Evolutionary conservation across 305 asterid species (phyloP).

Genomic region (Solanum hybrid): DNA sequence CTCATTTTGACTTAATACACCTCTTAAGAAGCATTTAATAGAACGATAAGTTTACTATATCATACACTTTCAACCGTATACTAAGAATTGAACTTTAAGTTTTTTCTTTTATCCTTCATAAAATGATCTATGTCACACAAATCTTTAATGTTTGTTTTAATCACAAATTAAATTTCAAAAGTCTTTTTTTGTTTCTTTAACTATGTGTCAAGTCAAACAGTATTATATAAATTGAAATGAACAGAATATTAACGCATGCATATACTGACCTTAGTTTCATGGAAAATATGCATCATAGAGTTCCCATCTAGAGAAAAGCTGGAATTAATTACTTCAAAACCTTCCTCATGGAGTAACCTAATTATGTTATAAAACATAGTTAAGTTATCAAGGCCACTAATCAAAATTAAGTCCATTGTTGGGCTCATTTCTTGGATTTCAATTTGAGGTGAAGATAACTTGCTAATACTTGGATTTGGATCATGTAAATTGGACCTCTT

Average conservation of each 20-base stretch:
- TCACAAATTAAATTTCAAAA: background rate
- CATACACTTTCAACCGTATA: background rate
- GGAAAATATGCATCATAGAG: slow-evolving; percentile 28
- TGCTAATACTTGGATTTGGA: background rate
- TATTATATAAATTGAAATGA: background rate
- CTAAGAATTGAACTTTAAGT: background rate
- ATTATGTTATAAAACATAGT: slow-evolving; percentile 26
- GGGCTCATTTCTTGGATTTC: slow-evolving; percentile 47
- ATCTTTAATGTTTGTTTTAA: background rate
- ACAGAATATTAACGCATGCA: background rate
- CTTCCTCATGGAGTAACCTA: slow-evolving; percentile 19
- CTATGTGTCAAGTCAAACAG: background rate
- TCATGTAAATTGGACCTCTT: slow-evolving; percentile 10
- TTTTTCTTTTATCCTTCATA: background rate
- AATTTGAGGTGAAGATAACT: background rate
- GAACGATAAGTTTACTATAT: too few species aligned
- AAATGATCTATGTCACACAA: background rate
- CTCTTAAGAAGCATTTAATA: background rate
- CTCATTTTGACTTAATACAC: background rate
- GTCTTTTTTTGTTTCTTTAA: background rate
- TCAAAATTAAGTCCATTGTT: slow-evolving; percentile 20
- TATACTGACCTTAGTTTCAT: slow-evolving; percentile 19
- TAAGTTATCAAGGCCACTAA: slow-evolving; percentile 20
- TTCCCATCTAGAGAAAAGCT: slow-evolving; percentile 30
- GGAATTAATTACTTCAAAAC: slow-evolving; percentile 30